Evolutionary conservation across 139 green algal genomes (phyloP).

Genomic region (Trebouxia sp.): DNA sequence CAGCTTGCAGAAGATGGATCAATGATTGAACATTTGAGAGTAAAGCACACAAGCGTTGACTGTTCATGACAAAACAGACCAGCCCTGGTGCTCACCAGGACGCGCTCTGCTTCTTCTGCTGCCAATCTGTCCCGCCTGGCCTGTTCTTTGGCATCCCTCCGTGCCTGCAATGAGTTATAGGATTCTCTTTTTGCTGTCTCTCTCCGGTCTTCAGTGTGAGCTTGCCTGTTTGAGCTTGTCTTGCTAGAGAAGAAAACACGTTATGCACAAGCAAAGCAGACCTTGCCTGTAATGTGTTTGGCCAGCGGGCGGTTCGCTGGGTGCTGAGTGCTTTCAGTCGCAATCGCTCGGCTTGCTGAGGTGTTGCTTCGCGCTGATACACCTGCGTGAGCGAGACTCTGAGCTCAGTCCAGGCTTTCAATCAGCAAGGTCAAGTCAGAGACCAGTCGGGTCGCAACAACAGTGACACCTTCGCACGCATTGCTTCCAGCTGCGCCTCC

Average conservation of each 20-base stretch:
- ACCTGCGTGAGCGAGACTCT: constrained; percentile 40
- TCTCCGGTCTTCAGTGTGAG: neutral
- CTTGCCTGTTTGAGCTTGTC: too few species aligned
- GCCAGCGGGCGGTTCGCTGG: constrained; percentile 61
- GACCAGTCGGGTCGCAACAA: neutral
- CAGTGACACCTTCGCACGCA: constrained; percentile 43
- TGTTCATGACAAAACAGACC: too few species aligned
- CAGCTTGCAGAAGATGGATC: neutral
- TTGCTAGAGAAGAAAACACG: neutral
- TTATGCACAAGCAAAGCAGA: neutral
- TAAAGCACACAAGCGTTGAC: too few species aligned
- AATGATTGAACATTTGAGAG: too few species aligned
- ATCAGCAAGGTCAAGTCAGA: neutral
- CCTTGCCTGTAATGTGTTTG: constrained; percentile 67
- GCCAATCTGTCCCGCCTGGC: constrained; percentile 48
- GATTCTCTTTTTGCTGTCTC: neutral
- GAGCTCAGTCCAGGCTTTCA: neutral
- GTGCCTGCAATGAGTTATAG: constrained; percentile 44
- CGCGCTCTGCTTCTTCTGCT: constrained; percentile 62
- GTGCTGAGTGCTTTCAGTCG: constrained; percentile 62
- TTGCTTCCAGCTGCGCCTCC: constrained; percentile 46
- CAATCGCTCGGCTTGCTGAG: constrained; percentile 43
- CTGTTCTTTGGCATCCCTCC: constrained; percentile 60
- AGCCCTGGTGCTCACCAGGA: constrained; percentile 40
- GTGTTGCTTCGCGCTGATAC: constrained; percentile 24